These are phyloP conservation scores for Dryas integrifolia DNA, from an alignment of 331 rosid species.

Conservation along the genomic window DNA sequence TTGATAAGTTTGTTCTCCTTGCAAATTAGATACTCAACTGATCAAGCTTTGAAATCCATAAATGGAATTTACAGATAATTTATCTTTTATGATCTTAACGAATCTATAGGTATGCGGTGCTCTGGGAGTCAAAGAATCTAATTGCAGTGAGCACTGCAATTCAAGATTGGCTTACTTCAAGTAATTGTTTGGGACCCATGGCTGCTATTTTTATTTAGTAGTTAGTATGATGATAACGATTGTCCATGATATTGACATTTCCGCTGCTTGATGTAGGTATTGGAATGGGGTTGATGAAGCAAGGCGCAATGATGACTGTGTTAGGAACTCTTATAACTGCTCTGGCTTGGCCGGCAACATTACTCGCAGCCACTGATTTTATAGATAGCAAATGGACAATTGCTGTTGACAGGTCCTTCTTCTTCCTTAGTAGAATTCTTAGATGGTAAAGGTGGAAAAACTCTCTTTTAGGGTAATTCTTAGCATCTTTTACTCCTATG, in stretches of 20 bases:
- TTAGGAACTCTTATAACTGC: slow-evolving; percentile 46
- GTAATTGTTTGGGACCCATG: slow-evolving; percentile 36
- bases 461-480: slow-evolving; percentile 8
- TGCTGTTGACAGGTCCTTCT: slow-evolving; percentile 51
- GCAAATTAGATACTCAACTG: not conserved
- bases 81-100: slow-evolving; percentile 32
- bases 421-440: slow-evolving; percentile 19
- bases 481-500: not conserved
- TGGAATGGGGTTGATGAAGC: slow-evolving; percentile 55
- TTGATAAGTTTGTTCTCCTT: not conserved
- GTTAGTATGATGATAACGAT: slow-evolving; percentile 11
- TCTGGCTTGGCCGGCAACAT: slow-evolving; percentile 54
- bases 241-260: slow-evolving; percentile 26
- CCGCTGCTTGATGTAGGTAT: slow-evolving; percentile 35
- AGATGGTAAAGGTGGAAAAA: slow-evolving; percentile 9
- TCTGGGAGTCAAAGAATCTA: slow-evolving; percentile 82
- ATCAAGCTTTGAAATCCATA: slow-evolving; percentile 20
- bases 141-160: slow-evolving; percentile 83
- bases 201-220: slow-evolving; percentile 20
- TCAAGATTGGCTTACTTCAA: slow-evolving; percentile 89
- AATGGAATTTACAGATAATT: slow-evolving; percentile 19
- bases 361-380: slow-evolving; percentile 49
- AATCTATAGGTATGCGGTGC: slow-evolving; percentile 64
- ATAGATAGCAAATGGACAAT: slow-evolving; percentile 61
- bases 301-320: slow-evolving; percentile 62